These are phyloP conservation scores for Capsicum baccatum DNA, from an alignment of 257 asterid species.

Conservation along the genomic window DNA sequence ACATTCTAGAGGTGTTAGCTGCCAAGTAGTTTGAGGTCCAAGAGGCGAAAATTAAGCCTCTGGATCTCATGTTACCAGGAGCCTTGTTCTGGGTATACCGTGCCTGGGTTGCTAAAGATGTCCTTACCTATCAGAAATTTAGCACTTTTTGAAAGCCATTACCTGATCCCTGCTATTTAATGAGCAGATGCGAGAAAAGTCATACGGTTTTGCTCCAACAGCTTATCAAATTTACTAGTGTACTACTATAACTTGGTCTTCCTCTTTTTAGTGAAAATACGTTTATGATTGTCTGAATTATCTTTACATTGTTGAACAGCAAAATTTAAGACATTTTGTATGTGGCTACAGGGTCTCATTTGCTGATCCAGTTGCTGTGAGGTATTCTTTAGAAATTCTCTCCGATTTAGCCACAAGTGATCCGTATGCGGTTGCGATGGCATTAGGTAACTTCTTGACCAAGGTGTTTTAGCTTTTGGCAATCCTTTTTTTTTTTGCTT, in stretches of 20 bases:
- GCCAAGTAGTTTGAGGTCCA: slow-evolving; percentile 2
- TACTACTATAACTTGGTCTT: neutral
- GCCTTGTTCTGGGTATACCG: neutral
- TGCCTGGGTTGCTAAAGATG: slow-evolving; percentile 1
- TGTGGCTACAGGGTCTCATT: slow-evolving; percentile 76
- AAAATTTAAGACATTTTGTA: slow-evolving; percentile 27
- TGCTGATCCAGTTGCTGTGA: slow-evolving; percentile 95
- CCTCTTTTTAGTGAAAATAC: neutral
- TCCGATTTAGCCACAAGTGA: slow-evolving; percentile 84
- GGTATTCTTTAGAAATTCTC: slow-evolving; percentile 93
- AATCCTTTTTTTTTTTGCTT: slow-evolving; percentile 30
- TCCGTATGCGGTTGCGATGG: slow-evolving; percentile 93
- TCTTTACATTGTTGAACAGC: neutral
- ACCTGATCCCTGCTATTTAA: slow-evolving; percentile 13
- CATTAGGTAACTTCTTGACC: slow-evolving; percentile 67
- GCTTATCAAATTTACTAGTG: neutral
- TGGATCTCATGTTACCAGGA: slow-evolving; percentile 11
- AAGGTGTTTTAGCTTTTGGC: slow-evolving; percentile 28
- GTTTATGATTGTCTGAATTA: neutral
- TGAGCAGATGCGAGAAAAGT: neutral
- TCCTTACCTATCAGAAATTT: neutral
- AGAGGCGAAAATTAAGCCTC: slow-evolving; percentile 19
- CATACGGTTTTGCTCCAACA: neutral
- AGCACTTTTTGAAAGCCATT: slow-evolving; percentile 3
- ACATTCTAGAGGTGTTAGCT: neutral